phyloP scores from a whole-genome alignment of 257 asterid species.

The Solanum etuberosum region DNA sequence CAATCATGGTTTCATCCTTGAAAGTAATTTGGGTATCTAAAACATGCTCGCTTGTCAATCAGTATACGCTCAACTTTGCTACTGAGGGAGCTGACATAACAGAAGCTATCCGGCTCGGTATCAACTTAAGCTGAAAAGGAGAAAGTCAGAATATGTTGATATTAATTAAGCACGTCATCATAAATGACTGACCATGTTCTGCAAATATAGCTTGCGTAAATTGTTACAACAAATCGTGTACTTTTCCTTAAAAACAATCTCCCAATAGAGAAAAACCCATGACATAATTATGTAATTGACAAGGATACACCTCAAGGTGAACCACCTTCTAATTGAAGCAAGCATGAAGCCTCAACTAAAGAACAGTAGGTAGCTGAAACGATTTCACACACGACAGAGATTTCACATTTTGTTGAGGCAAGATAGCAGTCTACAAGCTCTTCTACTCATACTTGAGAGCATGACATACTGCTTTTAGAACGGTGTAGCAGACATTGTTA shows the following conservation, averaged over 20 bases:
- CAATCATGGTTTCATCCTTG: not conserved
- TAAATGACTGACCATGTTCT: not conserved
- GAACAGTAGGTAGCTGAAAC: conserved; percentile 10
- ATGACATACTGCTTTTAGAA: not conserved
- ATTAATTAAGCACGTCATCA: not conserved
- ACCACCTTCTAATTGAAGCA: not conserved
- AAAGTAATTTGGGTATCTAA: too few relatives aligned
- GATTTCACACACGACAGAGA: conserved; percentile 3
- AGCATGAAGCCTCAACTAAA: conserved; percentile 4
- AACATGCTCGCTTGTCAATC: too few relatives aligned
- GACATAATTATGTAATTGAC: not conserved
- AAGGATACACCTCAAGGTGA: not conserved
- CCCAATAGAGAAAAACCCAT: not conserved
- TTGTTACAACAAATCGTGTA: not conserved
- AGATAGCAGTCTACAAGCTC: not conserved
- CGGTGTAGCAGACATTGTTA: not conserved
- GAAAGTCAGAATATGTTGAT: not conserved
- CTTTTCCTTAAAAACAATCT: not conserved
- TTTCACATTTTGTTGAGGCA: conserved; percentile 13
- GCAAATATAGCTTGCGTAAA: not conserved
- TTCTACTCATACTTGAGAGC: not conserved
- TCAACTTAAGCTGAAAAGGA: not conserved
- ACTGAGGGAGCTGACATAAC: not conserved
- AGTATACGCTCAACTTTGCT: too few relatives aligned
- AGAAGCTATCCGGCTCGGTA: not conserved